These are phyloP conservation scores for Salix udensis DNA, from an alignment of 345 rosid genomes.

Conservation along the genomic window DNA sequence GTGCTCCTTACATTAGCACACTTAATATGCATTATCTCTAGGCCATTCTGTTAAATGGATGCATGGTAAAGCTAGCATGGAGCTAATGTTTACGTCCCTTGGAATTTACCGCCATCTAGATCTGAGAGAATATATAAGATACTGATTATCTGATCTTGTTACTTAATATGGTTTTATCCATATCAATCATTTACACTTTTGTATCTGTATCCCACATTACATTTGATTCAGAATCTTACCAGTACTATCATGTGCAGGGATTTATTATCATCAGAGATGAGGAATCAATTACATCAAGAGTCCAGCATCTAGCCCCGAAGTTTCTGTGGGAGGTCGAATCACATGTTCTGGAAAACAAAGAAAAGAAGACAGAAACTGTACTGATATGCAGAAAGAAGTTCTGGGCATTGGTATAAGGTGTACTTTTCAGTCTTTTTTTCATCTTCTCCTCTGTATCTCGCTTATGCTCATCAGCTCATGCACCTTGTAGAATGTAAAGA, in stretches of 20 bases:
- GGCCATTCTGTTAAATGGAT: not conserved
- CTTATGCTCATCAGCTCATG: not conserved
- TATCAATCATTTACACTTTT: not conserved
- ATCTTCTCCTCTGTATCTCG: not conserved
- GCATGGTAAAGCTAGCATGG: not conserved
- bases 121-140: not conserved
- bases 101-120: no score
- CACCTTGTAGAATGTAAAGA: not conserved
- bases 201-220: not conserved
- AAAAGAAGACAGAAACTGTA: conserved; percentile 56
- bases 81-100: not conserved
- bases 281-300: conserved; percentile 47
- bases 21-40: not conserved
- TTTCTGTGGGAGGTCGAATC: conserved; percentile 76
- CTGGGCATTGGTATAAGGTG: conserved; percentile 55
- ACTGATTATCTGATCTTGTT: not conserved
- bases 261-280: conserved; percentile 74
- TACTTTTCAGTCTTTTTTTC: not conserved
- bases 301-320: conserved; percentile 62
- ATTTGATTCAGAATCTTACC: not conserved
- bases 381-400: conserved; percentile 78
- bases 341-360: conserved; percentile 51
- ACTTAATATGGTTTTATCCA: not conserved
- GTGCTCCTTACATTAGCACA: not conserved
- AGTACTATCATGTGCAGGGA: conserved; percentile 48